Base-by-base conservation (phyloP, 257 asterid species). In the Gentiana macrophylla region DNA sequence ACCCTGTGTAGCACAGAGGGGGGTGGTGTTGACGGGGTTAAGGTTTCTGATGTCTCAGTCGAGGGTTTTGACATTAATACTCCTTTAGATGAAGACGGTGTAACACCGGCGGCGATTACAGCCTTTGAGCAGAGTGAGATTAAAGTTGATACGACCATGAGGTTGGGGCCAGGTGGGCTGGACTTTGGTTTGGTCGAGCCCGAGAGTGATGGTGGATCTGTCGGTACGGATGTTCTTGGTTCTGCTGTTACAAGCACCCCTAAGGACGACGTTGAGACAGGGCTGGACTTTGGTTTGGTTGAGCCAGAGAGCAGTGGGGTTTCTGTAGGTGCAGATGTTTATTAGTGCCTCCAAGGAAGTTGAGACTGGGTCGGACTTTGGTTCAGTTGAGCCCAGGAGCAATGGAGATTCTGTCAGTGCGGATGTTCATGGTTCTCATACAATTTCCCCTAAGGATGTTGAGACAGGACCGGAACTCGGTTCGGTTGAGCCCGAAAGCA, bases 241-340 rank as follows among this genome's bases (percentile, higher is more conserved):
- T 24, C 24, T 24, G 24, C 24, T 24, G 24, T 24, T 24, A 24
- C 24, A 24, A 24, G 24, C 24, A 24, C 24, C 24, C 24, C 24
- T 24, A 24, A 24, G 24, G 24, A 24, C 9, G 46, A 10, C 9
- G 9, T 5, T 5, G 46, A 41, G 3, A 49, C 10, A 36, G 61
- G 37, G 38, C 61, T 37, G n/a, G 51, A 56, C 61, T 37, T 36
- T 56, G 61, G 7, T 56, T 56, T 37, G 10, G 48, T 56, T 33
- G 5, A 12, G 57, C 36, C 36, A 41, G 32, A 13, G 44, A 53
- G 11, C 13, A 11, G 13, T 41, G 46, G 46, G 9, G 46, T 41
- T 41, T 41, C 46, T 41, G 9, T 41, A 1, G 46, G 46, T 41
- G 46, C 46, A 5, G 46, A 41, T 41, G 46, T 4, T 24, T 24